Percentiles rank a stretch among this genome's conserved stretches.
phyloP scores from a whole-genome alignment of 768 basidiomycete species.

The Tulasnella sp. region DNA sequence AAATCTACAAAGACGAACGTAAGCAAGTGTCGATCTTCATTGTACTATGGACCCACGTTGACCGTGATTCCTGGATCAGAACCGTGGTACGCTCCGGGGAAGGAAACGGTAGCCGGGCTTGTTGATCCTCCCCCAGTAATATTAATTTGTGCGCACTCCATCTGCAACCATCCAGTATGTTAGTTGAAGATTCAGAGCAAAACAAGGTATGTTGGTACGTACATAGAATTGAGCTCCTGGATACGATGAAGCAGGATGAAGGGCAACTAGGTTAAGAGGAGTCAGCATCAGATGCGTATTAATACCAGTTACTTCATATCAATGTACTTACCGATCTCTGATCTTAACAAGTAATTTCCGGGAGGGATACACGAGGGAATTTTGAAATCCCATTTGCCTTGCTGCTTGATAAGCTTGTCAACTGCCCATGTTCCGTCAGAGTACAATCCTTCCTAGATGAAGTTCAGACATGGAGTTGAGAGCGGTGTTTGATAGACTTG shows the following conservation, averaged over 20 bases:
- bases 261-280: too few species aligned
- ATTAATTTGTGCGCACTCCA: slow-evolving; percentile 28
- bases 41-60: neutral
- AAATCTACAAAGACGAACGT: too few species aligned
- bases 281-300: too few species aligned
- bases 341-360: slow-evolving; percentile 37
- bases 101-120: neutral
- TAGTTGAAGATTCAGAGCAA: too few species aligned
- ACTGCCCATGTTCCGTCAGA: too few species aligned
- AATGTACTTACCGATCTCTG: slow-evolving; percentile 31
- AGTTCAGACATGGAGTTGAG: slow-evolving; percentile 20
- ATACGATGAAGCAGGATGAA: slow-evolving; percentile 32
- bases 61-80: neutral
- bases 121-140: slow-evolving; percentile 26
- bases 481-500: slow-evolving; percentile 19
- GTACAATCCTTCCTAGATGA: slow-evolving; percentile 12
- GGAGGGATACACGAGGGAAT: slow-evolving; percentile 35
- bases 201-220: too few species aligned
- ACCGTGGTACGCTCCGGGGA: neutral
- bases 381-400: slow-evolving; percentile 38
- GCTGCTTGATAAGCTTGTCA: too few species aligned
- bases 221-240: slow-evolving; percentile 41
- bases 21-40: too few species aligned
- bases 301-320: too few species aligned
- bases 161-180: too few species aligned